These are phyloP conservation scores for Phoma herbarum DNA, from an alignment of 2,329 filamentous ascomycete species.

Conservation along the genomic window DNA sequence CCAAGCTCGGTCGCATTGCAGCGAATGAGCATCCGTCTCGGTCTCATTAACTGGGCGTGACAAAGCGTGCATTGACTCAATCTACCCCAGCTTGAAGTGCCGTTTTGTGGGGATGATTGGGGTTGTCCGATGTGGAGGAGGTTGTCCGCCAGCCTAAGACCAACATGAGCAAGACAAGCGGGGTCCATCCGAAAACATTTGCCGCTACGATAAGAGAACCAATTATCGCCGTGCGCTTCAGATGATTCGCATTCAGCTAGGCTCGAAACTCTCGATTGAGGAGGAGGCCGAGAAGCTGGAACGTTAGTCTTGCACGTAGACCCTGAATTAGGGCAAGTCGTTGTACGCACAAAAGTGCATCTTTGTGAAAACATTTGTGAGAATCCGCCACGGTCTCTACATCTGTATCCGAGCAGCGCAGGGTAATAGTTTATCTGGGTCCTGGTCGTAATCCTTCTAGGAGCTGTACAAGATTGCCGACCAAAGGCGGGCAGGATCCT, in stretches of 20 bases:
- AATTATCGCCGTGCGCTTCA: not conserved
- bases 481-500: slow-evolving; percentile 62
- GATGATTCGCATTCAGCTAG: not conserved
- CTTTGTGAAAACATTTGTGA: not conserved
- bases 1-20: not conserved
- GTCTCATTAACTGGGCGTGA: slow-evolving; percentile 6
- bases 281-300: slow-evolving; percentile 2
- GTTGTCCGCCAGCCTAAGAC: slow-evolving; percentile 12
- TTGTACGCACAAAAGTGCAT: slow-evolving; percentile 2
- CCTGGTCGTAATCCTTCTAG: slow-evolving; percentile 68
- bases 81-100: slow-evolving; percentile 12
- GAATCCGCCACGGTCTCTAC: not conserved
- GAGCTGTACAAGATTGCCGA: slow-evolving; percentile 72
- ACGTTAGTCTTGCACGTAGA: slow-evolving; percentile 7
- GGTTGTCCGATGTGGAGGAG: slow-evolving; percentile 30
- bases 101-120: slow-evolving; percentile 20
- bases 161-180: slow-evolving; percentile 13
- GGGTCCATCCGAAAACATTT: slow-evolving; percentile 5
- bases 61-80: slow-evolving; percentile 17
- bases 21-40: slow-evolving; percentile 14
- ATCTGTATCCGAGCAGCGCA: slow-evolving; percentile 15
- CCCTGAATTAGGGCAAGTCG: not conserved
- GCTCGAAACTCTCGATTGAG: not conserved
- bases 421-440: slow-evolving; percentile 41
- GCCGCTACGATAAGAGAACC: slow-evolving; percentile 10